Evolutionary conservation across 768 basidiomycete genomes (phyloP).

Genomic region (Amanita pseudoporphyria): DNA sequence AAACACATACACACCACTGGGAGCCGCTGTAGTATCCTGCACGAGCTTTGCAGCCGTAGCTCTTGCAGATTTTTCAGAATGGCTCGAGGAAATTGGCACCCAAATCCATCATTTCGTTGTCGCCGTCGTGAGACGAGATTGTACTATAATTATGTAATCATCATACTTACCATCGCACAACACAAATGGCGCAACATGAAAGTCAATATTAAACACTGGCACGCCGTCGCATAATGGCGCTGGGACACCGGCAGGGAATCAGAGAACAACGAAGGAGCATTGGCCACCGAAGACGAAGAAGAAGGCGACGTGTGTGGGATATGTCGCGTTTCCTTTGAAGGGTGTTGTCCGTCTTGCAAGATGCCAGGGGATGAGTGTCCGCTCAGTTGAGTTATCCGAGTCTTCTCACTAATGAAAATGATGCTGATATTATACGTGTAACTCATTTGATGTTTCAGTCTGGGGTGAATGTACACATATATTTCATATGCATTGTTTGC

Average conservation of each 20-base stretch:
- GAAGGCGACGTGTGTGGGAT: slow-evolving; percentile 73
- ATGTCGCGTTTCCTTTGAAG: slow-evolving; percentile 86
- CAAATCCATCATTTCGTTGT: no score
- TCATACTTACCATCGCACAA: no score
- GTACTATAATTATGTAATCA: no score
- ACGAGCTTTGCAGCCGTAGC: no score
- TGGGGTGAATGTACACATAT: slow-evolving; percentile 98
- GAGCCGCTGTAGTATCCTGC: no score
- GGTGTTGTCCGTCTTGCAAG: slow-evolving; percentile 93
- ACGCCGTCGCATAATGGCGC: slow-evolving; percentile 83
- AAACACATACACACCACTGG: slow-evolving; percentile 90
- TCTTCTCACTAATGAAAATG: no score
- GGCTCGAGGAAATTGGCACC: slow-evolving; percentile 72
- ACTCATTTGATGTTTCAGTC: no score
- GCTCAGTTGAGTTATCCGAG: slow-evolving; percentile 41
- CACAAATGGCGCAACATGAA: slow-evolving; percentile 61
- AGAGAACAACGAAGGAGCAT: slow-evolving; percentile 18
- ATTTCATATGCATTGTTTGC: slow-evolving; percentile 97
- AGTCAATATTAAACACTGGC: slow-evolving; percentile 76
- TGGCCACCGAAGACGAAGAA: slow-evolving; percentile 28
- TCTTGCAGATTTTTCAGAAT: slow-evolving; percentile 79
- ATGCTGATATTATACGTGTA: not conserved
- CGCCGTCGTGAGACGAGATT: no score
- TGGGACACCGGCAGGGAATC: slow-evolving; percentile 51
- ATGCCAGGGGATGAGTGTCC: slow-evolving; percentile 96